A percentile compares a stretch with the other conserved stretches of the same genome.
Conservation (phyloP, 768 basidiomycete genomes). For the Mycena haematopus region DNA sequence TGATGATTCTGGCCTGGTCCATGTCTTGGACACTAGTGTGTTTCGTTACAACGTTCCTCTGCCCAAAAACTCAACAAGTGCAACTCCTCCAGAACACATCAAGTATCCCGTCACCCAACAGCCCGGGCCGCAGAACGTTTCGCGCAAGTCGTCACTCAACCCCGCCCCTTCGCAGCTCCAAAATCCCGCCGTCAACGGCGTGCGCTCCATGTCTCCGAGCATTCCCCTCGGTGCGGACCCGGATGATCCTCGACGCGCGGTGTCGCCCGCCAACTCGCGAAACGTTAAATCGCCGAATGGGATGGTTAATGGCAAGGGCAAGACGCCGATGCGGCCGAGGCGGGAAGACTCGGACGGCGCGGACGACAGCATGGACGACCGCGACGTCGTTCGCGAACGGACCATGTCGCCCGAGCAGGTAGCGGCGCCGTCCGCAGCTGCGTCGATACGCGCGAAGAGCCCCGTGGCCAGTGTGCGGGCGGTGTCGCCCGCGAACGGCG, state of each 20-base stretch:
- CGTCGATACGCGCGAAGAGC: conserved; percentile 59
- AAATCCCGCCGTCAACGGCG: conserved; percentile 40
- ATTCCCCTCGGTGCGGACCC: conserved; percentile 48
- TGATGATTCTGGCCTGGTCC: conserved; percentile 84
- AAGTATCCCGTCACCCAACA: conserved; percentile 72
- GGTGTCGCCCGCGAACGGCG: conserved; percentile 60
- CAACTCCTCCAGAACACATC: conserved; percentile 72
- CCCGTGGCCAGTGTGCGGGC: conserved; percentile 60
- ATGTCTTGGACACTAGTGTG: conserved; percentile 94
- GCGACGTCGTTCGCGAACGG: conserved; percentile 50
- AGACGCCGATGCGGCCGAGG: conserved; percentile 57
- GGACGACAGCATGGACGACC: conserved; percentile 62
- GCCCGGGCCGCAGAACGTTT: conserved; percentile 41
- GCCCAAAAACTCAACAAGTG: conserved; percentile 31
- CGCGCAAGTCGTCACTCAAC: conserved; percentile 58
- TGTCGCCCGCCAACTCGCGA: conserved; percentile 65
- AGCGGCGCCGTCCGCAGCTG: conserved; percentile 20
- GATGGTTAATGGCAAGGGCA: conserved; percentile 54
- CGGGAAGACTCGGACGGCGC: conserved; percentile 54
- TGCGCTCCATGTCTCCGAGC: conserved; percentile 75
- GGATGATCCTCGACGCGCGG: conserved; percentile 68
- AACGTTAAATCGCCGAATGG: conserved; percentile 50
- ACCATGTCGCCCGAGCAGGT: conserved; percentile 62
- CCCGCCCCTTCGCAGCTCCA: conserved; percentile 39
- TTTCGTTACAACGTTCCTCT: conserved; percentile 32